These are phyloP conservation scores for Aspergillus niger DNA, from an alignment of 2,329 filamentous ascomycete genomes.

Conservation along the genomic window DNA sequence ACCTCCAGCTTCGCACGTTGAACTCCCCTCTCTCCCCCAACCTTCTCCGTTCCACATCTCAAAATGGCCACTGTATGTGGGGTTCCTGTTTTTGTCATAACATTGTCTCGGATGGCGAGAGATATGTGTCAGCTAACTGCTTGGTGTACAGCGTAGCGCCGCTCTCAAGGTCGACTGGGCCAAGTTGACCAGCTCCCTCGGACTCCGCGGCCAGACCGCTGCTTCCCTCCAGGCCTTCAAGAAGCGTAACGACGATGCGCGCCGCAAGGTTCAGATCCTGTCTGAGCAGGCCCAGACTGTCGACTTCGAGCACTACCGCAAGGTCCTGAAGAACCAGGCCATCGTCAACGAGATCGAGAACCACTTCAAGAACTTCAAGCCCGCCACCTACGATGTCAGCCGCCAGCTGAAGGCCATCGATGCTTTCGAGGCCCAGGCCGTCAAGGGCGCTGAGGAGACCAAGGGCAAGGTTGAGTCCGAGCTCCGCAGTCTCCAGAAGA, in stretches of 20 bases:
- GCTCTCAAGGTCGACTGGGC: slow-evolving; percentile 99
- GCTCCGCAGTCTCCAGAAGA: slow-evolving; percentile 90
- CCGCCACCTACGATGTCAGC: slow-evolving; percentile 84
- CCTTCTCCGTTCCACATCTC: slow-evolving; percentile 31
- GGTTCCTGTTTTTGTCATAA: not conserved
- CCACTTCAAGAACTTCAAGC: slow-evolving; percentile 89
- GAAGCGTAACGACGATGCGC: slow-evolving; percentile 98
- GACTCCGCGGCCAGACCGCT: slow-evolving; percentile 93
- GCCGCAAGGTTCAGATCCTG: slow-evolving; percentile 85
- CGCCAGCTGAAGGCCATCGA: slow-evolving; percentile 98
- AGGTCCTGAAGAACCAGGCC: slow-evolving; percentile 90
- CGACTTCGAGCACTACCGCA: slow-evolving; percentile 93
- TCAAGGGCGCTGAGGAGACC: slow-evolving; percentile 96
- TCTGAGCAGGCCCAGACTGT: slow-evolving; percentile 81
- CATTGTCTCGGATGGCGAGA: not conserved
- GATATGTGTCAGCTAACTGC: slow-evolving; percentile 26
- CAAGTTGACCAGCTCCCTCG: slow-evolving; percentile 90
- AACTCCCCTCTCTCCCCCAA: slow-evolving; percentile 34
- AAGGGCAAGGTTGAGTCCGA: slow-evolving; percentile 95
- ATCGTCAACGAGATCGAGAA: slow-evolving; percentile 97
- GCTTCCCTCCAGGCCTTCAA: slow-evolving; percentile 93
- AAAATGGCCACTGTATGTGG: slow-evolving; percentile 48
- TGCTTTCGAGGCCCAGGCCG: slow-evolving; percentile 92
- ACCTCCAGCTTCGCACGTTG: slow-evolving; percentile 38
- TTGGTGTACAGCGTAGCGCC: slow-evolving; percentile 76